Evolutionary conservation across 2,329 filamentous ascomycete species (phyloP).

Genomic region (Monascus ruber): DNA sequence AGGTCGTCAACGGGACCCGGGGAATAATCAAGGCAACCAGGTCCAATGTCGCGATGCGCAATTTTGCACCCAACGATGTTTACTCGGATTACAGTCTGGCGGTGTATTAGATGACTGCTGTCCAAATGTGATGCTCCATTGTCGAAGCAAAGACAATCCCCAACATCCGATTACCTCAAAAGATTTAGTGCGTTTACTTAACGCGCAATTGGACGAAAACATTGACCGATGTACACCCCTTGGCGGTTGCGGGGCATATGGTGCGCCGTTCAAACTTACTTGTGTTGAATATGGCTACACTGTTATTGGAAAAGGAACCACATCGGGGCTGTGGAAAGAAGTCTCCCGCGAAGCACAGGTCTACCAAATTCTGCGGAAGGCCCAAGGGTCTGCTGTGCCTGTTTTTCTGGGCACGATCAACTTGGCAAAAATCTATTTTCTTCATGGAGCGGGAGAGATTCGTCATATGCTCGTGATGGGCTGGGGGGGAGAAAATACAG

Average conservation of each 20-base stretch:
- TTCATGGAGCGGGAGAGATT: no score
- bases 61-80: constrained; percentile 18
- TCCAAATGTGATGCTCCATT: constrained; percentile 15
- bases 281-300: constrained; percentile 14
- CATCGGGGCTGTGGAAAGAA: constrained; percentile 11
- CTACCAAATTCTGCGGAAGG: constrained; percentile 11
- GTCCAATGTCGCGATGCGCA: constrained; percentile 5
- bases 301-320: constrained; percentile 21
- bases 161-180: constrained; percentile 7
- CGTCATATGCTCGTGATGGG: neutral
- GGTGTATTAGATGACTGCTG: constrained; percentile 11
- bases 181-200: constrained; percentile 10
- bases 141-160: constrained; percentile 1
- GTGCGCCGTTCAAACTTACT: constrained; percentile 18
- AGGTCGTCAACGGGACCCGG: no score
- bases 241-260: constrained; percentile 12
- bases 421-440: constrained; percentile 13
- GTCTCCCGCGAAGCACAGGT: constrained; percentile 15
- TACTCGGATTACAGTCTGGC: constrained; percentile 13
- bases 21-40: constrained; percentile 2
- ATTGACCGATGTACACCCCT: constrained; percentile 15
- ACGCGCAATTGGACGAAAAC: constrained; percentile 15
- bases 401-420: constrained; percentile 18
- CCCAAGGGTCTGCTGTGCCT: constrained; percentile 17
- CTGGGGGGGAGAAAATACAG: neutral